phyloP scores from a whole-genome alignment of 108 stramenopile genomes.

The Poteriospumella lacustris region DNA sequence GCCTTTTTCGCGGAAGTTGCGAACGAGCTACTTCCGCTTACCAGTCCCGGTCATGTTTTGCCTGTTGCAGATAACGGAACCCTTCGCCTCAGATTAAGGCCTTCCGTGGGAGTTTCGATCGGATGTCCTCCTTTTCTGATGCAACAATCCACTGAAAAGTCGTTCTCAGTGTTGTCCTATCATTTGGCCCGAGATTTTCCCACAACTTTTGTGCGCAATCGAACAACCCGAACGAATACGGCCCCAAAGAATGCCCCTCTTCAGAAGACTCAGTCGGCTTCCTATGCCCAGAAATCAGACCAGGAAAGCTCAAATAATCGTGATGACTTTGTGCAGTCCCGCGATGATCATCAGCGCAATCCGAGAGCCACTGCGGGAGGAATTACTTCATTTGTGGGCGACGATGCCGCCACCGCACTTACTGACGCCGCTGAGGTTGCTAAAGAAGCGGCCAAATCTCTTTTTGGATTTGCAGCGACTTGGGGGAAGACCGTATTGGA shows the following conservation, averaged over 20 bases:
- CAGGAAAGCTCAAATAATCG: background rate
- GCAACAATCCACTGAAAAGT: background rate
- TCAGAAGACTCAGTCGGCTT: background rate
- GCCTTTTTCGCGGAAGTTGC: background rate
- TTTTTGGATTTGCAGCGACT: background rate
- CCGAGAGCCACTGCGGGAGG: background rate
- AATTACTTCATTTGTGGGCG: background rate
- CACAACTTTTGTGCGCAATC: background rate
- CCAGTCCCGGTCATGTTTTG: background rate
- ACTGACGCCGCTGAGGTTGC: background rate
- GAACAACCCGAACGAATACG: background rate
- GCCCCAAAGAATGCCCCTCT: background rate
- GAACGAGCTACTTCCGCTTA: background rate
- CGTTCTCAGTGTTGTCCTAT: background rate
- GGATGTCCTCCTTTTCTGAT: background rate
- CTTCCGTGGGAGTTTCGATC: background rate
- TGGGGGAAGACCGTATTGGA: background rate
- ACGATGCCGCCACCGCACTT: background rate
- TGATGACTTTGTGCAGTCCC: background rate
- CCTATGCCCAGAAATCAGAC: background rate
- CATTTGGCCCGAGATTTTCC: background rate
- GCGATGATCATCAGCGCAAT: background rate
- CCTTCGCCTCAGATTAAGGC: background rate
- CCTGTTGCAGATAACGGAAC: background rate
- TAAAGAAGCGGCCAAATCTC: background rate